These are phyloP conservation scores for Ogataea methanolica DNA, from an alignment of 805 yeast genomes.

Conservation along the genomic window DNA sequence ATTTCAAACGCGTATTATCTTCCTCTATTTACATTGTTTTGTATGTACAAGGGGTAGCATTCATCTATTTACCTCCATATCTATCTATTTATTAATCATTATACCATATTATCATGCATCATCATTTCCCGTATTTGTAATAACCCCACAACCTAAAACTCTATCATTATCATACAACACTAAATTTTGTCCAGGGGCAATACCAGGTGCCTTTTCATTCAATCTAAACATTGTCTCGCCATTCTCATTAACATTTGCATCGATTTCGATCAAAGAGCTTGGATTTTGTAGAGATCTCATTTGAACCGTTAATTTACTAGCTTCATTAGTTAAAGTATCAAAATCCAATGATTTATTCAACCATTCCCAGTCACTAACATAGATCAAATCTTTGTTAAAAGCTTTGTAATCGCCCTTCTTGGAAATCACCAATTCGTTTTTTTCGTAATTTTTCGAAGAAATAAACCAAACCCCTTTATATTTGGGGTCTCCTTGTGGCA, in stretches of 20 bases:
- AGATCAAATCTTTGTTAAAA: conserved; percentile 43
- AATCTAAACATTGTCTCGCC: conserved; percentile 35
- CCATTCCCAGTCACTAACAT: conserved; percentile 49
- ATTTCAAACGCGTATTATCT: neutral
- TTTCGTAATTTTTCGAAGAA: conserved; percentile 56
- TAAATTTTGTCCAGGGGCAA: conserved; percentile 86
- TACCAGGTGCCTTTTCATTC: conserved; percentile 51
- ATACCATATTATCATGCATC: neutral
- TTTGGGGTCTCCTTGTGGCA: conserved; percentile 85
- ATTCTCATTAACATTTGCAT: conserved; percentile 15
- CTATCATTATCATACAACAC: conserved; percentile 65
- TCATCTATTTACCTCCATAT: too few species aligned
- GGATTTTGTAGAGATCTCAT: conserved; percentile 72
- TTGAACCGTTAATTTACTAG: conserved; percentile 45
- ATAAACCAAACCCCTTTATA: conserved; percentile 85
- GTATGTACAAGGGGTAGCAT: conserved; percentile 2
- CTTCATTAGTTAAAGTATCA: conserved; percentile 3
- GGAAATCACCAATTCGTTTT: conserved; percentile 77
- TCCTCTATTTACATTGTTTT: neutral
- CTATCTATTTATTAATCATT: neutral
- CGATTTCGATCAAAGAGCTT: neutral
- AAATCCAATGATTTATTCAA: conserved; percentile 21
- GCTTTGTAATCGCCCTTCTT: conserved; percentile 58
- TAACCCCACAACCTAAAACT: conserved; percentile 63
- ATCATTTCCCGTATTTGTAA: conserved; percentile 12